phyloP scores from a whole-genome alignment of 2,329 filamentous ascomycete species.

The Xylariaceae sp. region DNA sequence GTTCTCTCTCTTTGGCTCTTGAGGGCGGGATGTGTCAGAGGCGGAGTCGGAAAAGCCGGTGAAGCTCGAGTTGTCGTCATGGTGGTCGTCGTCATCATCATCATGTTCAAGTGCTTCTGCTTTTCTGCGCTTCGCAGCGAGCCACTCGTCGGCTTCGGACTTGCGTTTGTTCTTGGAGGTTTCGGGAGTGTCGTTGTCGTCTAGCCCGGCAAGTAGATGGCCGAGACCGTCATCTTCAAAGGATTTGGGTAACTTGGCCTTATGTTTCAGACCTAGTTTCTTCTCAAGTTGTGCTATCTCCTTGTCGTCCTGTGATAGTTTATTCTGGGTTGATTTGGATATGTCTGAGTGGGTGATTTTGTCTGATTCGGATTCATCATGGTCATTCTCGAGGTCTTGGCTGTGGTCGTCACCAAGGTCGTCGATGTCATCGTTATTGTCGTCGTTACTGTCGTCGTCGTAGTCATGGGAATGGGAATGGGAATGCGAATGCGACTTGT shows the following conservation, averaged over 20 bases:
- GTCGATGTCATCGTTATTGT: slow-evolving; percentile 21
- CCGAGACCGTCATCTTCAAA: slow-evolving; percentile 82
- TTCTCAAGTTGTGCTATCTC: slow-evolving; percentile 86
- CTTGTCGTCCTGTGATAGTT: slow-evolving; percentile 75
- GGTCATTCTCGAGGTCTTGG: too few relatives aligned
- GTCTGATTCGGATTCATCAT: slow-evolving; percentile 26
- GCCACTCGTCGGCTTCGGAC: slow-evolving; percentile 56
- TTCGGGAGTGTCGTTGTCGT: slow-evolving; percentile 39
- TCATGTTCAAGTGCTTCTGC: slow-evolving; percentile 26
- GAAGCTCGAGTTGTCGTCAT: slow-evolving; percentile 36
- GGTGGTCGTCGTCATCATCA: slow-evolving; percentile 25
- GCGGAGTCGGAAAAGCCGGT: slow-evolving; percentile 38
- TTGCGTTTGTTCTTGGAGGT: slow-evolving; percentile 60
- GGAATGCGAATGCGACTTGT: too few relatives aligned
- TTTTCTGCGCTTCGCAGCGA: slow-evolving; percentile 54
- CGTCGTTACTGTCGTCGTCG: slow-evolving; percentile 19
- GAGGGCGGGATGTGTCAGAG: slow-evolving; percentile 19
- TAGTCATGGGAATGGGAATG: too few relatives aligned
- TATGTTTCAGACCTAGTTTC: slow-evolving; percentile 75
- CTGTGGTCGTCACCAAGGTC: slow-evolving; percentile 23
- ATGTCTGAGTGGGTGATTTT: slow-evolving; percentile 19
- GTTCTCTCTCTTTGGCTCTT: slow-evolving; percentile 64
- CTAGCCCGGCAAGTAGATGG: slow-evolving; percentile 68
- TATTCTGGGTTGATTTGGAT: slow-evolving; percentile 50
- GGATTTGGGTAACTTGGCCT: slow-evolving; percentile 67